These are phyloP conservation scores for Fusarium concolor DNA, from an alignment of 2,329 filamentous ascomycete genomes.

Conservation along the genomic window DNA sequence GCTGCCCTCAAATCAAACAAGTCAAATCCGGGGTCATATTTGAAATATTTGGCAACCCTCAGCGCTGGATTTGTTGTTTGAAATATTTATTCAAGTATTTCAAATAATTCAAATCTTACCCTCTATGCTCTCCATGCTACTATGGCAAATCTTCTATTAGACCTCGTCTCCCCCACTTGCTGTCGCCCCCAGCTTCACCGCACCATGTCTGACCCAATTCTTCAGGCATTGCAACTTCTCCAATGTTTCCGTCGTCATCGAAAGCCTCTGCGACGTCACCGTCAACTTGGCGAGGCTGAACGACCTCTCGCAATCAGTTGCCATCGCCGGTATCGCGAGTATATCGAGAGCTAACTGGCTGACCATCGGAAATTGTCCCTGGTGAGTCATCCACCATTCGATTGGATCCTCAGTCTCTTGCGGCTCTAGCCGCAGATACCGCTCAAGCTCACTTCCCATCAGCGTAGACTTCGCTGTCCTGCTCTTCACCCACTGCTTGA, in stretches of 20 bases:
- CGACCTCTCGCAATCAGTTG: not conserved
- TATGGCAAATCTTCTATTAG: not conserved
- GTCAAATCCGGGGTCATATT: not conserved
- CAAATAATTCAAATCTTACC: constrained; percentile 7
- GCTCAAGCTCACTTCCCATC: not conserved
- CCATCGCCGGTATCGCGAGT: constrained; percentile 1
- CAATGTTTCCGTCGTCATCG: not conserved
- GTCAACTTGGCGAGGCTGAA: constrained; percentile 5
- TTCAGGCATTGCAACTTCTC: not conserved
- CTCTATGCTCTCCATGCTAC: not conserved
- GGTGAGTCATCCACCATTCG: constrained; percentile 10
- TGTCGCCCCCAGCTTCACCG: not conserved
- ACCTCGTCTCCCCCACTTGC: not conserved
- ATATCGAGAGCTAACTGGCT: constrained; percentile 13
- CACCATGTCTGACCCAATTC: not conserved
- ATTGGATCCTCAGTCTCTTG: constrained; percentile 16
- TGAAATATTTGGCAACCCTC: not conserved
- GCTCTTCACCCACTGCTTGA: not conserved
- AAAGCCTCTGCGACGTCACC: not conserved
- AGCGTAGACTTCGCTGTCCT: not conserved
- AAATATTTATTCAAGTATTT: not conserved
- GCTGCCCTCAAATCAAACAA: constrained; percentile 2
- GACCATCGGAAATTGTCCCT: not conserved
- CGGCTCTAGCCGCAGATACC: constrained; percentile 10
- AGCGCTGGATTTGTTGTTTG: not conserved